phyloP scores from a whole-genome alignment of 345 rosid species.

The Iberis pinnata region DNA sequence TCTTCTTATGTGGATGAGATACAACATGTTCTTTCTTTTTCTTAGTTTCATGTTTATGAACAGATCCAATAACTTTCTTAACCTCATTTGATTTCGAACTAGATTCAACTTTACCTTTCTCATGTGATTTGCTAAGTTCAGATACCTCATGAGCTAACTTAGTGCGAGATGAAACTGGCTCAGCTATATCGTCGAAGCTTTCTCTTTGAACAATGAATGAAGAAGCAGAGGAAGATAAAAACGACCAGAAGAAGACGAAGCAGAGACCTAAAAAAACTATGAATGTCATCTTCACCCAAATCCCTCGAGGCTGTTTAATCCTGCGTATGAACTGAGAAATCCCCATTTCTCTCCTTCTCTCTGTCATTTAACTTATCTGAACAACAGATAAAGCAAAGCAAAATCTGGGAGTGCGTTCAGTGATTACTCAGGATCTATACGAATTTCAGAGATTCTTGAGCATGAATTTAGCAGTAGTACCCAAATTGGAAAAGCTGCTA shows the following conservation, averaged over 20 bases:
- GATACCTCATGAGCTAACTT: slow-evolving; percentile 26
- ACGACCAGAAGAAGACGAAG: slow-evolving; percentile 72
- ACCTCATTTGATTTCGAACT: slow-evolving; percentile 36
- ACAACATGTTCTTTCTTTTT: slow-evolving; percentile 35
- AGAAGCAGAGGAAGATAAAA: slow-evolving; percentile 60
- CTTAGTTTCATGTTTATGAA: slow-evolving; percentile 42
- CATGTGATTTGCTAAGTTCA: slow-evolving; percentile 29
- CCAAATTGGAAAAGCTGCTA: slow-evolving; percentile 16
- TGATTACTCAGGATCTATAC: too few relatives aligned
- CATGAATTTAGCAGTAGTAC: too few relatives aligned
- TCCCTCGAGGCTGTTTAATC: slow-evolving; percentile 65
- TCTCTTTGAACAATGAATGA: slow-evolving; percentile 53
- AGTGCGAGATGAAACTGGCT: slow-evolving; percentile 51
- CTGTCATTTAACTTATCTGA: slow-evolving; percentile 24
- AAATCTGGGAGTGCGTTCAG: too few relatives aligned
- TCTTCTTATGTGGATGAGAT: slow-evolving; percentile 35
- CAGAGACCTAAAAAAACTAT: slow-evolving; percentile 75
- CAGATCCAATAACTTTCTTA: slow-evolving; percentile 39
- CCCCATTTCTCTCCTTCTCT: slow-evolving; percentile 43
- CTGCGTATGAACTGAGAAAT: slow-evolving; percentile 61
- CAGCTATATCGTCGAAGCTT: slow-evolving; percentile 84
- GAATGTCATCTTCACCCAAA: slow-evolving; percentile 62
- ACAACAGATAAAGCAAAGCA: too few relatives aligned
- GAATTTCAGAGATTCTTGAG: slow-evolving; percentile 12
- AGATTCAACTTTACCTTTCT: slow-evolving; percentile 29